Evolutionary conservation across 176 grass and related monocot genomes (phyloP).

Genomic region (Cymbopogon citratus): DNA sequence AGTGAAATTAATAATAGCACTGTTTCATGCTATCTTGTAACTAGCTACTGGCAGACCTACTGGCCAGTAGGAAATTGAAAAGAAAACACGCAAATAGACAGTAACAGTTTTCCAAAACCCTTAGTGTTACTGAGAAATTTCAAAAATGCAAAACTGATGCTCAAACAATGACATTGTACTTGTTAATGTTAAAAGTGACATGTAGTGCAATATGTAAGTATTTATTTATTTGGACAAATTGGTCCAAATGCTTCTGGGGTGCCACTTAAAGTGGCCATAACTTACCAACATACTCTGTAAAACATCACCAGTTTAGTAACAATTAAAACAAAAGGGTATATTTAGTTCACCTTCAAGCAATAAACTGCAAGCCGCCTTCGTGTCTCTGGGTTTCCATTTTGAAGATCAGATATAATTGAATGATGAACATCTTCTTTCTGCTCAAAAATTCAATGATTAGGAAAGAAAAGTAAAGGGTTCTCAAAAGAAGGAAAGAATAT

Average conservation of each 20-base stretch:
- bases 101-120: background rate
- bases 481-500: background rate
- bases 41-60: slow-evolving; percentile 1
- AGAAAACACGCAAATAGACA: background rate
- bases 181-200: background rate
- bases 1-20: slow-evolving; percentile 10
- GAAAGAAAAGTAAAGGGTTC: slow-evolving; percentile 1
- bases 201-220: background rate
- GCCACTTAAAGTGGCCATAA: background rate
- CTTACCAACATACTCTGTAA: background rate
- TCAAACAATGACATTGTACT: slow-evolving; percentile 1
- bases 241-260: background rate
- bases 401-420: slow-evolving; percentile 99
- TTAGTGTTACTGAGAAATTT: slow-evolving; percentile 1
- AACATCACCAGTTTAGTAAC: background rate
- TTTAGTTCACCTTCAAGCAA: slow-evolving; percentile 79
- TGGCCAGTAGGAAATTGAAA: background rate
- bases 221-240: slow-evolving; percentile 9
- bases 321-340: background rate
- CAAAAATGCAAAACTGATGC: slow-evolving; percentile 4
- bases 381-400: slow-evolving; percentile 95
- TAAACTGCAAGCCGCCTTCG: slow-evolving; percentile 93
- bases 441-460: slow-evolving; percentile 25
- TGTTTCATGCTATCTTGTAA: slow-evolving; percentile 1
- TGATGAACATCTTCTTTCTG: slow-evolving; percentile 99